Evolutionary conservation across 768 basidiomycete genomes (phyloP).

Genomic region (Lentinula detonsa): DNA sequence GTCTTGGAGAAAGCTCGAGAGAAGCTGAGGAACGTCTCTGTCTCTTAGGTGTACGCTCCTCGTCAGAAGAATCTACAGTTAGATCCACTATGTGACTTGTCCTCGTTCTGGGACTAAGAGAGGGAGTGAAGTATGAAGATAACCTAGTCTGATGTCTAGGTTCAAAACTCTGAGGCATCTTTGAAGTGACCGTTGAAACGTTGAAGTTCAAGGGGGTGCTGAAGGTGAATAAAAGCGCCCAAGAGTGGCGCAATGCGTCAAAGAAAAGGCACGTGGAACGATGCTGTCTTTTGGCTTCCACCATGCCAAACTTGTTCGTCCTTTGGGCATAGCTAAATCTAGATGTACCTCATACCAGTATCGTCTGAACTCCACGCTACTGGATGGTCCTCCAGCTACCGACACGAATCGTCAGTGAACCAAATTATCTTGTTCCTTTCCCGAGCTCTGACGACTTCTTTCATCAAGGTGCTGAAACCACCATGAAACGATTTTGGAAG

Average conservation of each 20-base stretch:
- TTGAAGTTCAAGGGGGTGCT: neutral
- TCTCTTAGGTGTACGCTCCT: constrained; percentile 20
- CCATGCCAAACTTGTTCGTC: neutral
- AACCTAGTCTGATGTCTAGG: neutral
- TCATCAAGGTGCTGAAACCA: constrained; percentile 72
- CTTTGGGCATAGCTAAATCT: neutral
- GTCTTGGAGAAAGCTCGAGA: constrained; percentile 1
- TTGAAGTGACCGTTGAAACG: neutral
- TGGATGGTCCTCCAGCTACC: constrained; percentile 43
- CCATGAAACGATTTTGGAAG: constrained; percentile 92
- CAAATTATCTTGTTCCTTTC: neutral
- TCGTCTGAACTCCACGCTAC: constrained; percentile 20
- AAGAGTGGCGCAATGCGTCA: neutral
- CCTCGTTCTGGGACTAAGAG: constrained; percentile 5
- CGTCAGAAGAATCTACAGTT: constrained; percentile 14
- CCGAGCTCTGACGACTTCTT: neutral
- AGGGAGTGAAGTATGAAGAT: constrained; percentile 2
- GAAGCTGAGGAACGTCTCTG: constrained; percentile 12
- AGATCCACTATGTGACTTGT: neutral
- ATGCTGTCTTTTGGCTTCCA: constrained; percentile 1
- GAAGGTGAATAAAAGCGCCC: neutral
- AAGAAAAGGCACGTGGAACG: neutral
- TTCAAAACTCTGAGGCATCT: neutral
- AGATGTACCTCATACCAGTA: neutral
- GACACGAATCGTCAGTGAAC: constrained; percentile 59